Base-by-base conservation (phyloP, 108 stramenopile species). In the Fragilaria crotonensis region DNA sequence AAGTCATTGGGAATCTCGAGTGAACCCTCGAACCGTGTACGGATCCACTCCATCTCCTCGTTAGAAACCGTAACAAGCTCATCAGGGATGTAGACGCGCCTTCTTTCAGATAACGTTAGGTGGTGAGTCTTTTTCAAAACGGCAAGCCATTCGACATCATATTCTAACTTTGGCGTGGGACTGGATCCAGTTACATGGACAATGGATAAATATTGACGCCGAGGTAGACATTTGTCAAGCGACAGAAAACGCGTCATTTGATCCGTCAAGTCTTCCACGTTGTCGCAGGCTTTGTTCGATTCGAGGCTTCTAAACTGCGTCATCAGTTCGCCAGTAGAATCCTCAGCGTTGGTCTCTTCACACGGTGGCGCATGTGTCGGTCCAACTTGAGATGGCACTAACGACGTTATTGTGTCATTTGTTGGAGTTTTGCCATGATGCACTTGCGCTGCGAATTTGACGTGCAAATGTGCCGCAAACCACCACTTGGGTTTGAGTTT, bases 391-490 rank as follows among this genome's bases (percentile, higher is more conserved):
- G 70, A 71, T 58, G 72, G 72, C 32, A 64, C 52, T 0, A 68
- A 44, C 19, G 25, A 3, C 19, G 26, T 22, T 4, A 26, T n/a
- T 1, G 32, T 30, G 0, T 22, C 22, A 44, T 45, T n/a, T 20
- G 28, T 46, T 4, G 41, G 29, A 30, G 44, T 32, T 50, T 25
- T 54, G 17, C 20, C 47, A 70, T 97, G 96, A 27, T 54, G 52
- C 3, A 99, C 85, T 18, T 73, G 62, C 0, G 99, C 98, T 30
- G 86, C 59, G 50, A 97, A 99, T 61, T 94, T 96, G 23, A 93
- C 89, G 67, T 99, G 99, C 28, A 99, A 72, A 72, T 99, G 99
- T 7, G 96, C 99, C 5, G 96, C 54, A 64, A 99, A 99, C 99
- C 99, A 99, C 54, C 66, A 88, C 23, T 66, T 67, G 17, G 99